These are phyloP conservation scores for Monilinia laxa DNA, from an alignment of 2,329 filamentous ascomycete species.

Conservation along the genomic window DNA sequence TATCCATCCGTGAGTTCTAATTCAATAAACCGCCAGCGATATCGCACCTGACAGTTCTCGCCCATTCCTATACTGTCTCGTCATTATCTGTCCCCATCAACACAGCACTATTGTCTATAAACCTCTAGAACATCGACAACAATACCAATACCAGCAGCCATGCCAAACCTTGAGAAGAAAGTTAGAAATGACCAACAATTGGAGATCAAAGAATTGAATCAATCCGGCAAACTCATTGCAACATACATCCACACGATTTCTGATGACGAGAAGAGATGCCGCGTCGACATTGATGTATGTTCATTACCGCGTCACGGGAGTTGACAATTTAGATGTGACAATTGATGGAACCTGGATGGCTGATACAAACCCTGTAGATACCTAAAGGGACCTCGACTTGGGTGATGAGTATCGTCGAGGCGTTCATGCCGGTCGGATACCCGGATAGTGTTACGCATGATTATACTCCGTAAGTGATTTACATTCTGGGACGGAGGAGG, in stretches of 20 bases:
- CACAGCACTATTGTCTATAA: too few relatives aligned
- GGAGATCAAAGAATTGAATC: conserved; percentile 37
- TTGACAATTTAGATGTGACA: too few relatives aligned
- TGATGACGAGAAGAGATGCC: conserved; percentile 4
- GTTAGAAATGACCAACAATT: background rate
- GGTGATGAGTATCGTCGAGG: conserved; percentile 48
- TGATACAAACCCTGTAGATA: conserved; percentile 24
- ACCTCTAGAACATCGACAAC: too few relatives aligned
- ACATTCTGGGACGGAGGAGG: background rate
- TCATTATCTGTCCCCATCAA: too few relatives aligned
- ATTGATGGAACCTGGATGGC: too few relatives aligned
- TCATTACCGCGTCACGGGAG: background rate
- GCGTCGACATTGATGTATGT: conserved; percentile 37
- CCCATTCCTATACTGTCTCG: too few relatives aligned
- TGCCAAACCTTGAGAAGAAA: background rate
- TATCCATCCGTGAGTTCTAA: too few relatives aligned
- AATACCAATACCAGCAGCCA: background rate
- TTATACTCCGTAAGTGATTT: conserved; percentile 58
- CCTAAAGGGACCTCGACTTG: conserved; percentile 34
- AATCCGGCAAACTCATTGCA: conserved; percentile 39
- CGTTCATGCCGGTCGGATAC: conserved; percentile 68
- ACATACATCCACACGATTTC: conserved; percentile 33
- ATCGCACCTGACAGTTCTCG: too few relatives aligned
- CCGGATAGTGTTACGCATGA: conserved; percentile 69
- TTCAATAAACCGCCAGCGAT: too few relatives aligned